Evolutionary conservation across 2,329 filamentous ascomycete genomes (phyloP).

Genomic region (Aspergillus fijiensis): DNA sequence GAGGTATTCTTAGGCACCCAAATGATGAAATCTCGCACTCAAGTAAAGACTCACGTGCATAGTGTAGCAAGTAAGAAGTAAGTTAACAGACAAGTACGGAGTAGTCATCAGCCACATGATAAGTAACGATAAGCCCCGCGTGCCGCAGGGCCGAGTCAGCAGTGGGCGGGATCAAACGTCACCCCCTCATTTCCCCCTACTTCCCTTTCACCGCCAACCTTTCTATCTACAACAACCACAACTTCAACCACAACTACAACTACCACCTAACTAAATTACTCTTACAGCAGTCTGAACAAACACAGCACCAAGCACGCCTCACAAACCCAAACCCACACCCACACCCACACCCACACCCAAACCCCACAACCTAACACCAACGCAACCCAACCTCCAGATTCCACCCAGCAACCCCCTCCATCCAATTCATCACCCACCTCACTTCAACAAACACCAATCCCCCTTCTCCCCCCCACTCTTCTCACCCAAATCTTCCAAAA

Average conservation of each 20-base stretch:
- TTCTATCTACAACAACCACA: no score
- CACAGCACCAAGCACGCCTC: no score
- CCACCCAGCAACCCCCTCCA: not conserved
- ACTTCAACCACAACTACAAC: no score
- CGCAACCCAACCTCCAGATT: no score
- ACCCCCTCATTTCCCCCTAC: not conserved
- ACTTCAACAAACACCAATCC: not conserved
- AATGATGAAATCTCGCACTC: not conserved
- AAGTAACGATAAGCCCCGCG: slow-evolving; percentile 14
- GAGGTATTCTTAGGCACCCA: not conserved
- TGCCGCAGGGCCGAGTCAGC: slow-evolving; percentile 12
- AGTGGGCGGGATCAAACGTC: not conserved
- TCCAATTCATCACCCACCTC: not conserved
- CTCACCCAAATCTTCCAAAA: not conserved
- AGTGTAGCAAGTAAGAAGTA: not conserved
- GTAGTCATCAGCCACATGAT: slow-evolving; percentile 18
- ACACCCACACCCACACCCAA: no score
- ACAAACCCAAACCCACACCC: no score
- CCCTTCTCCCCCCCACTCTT: not conserved
- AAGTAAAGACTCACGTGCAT: not conserved
- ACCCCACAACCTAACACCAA: no score
- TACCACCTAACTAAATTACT: no score
- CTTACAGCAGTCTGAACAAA: no score
- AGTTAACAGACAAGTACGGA: no score
- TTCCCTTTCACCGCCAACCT: not conserved